phyloP scores from a whole-genome alignment of 2,329 filamentous ascomycete species.

The Microsporum audouinii region DNA sequence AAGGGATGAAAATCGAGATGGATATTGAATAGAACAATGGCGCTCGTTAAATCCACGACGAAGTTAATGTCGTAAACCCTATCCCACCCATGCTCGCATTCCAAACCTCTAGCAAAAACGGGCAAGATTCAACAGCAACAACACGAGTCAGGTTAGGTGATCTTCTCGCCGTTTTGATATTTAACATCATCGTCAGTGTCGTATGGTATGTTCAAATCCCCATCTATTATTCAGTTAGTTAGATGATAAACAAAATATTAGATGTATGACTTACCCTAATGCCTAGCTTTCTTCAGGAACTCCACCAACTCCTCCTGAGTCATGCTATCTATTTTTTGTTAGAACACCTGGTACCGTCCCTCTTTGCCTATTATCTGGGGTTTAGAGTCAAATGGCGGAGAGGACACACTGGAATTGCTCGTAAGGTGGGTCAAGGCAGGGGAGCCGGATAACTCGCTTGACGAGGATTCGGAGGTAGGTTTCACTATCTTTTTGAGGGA shows the following conservation, averaged over 20 bases:
- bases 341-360: not conserved
- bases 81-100: not conserved
- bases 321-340: not conserved
- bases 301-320: not conserved
- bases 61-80: not conserved
- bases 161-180: slow-evolving; percentile 16
- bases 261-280: not conserved
- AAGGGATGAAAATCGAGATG: no score
- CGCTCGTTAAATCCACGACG: no score
- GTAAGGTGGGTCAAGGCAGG: not conserved
- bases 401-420: not conserved
- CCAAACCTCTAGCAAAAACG: not conserved
- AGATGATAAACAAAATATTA: not conserved
- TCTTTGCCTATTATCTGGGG: not conserved
- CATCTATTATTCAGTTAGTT: not conserved
- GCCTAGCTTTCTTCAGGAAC: not conserved
- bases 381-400: not conserved
- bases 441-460: not conserved
- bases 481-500: not conserved
- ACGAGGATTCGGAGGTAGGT: not conserved
- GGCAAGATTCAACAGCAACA: no score
- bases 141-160: not conserved
- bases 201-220: not conserved
- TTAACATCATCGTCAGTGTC: slow-evolving; percentile 56
- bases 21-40: not conserved